phyloP scores from a whole-genome alignment of 1,139 yeast species.

The Protomyces pachydermus region DNA sequence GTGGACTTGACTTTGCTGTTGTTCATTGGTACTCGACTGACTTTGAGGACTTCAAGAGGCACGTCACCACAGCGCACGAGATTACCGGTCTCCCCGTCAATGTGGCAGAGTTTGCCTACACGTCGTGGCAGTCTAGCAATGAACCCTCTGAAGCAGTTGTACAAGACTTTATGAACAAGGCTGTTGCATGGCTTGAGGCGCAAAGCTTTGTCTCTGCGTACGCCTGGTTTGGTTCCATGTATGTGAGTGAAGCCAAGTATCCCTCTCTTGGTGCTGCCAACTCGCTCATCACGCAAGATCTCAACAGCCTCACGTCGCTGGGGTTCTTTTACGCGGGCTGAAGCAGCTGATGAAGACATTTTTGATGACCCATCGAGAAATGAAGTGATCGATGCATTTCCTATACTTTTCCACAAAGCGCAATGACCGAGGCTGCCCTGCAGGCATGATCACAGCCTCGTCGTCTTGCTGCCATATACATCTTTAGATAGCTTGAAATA shows the following conservation, averaged over 20 bases:
- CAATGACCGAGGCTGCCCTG: neutral
- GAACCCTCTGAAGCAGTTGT: conserved; percentile 12
- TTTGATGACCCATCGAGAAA: neutral
- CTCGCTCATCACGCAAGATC: conserved; percentile 7
- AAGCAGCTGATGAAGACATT: neutral
- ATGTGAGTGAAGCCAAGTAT: conserved; percentile 17
- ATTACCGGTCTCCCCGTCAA: conserved; percentile 22
- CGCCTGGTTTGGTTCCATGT: conserved; percentile 26
- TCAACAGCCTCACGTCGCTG: conserved; percentile 4
- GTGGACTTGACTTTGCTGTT: conserved; percentile 23
- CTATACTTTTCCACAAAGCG: neutral
- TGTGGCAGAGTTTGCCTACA: conserved; percentile 24
- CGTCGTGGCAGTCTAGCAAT: conserved; percentile 17
- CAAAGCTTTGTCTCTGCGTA: conserved; percentile 20
- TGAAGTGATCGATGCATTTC: neutral
- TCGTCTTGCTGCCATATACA: neutral
- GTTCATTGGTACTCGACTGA: conserved; percentile 22
- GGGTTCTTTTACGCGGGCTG: conserved; percentile 1
- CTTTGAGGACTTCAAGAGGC: conserved; percentile 21
- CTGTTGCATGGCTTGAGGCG: conserved; percentile 24
- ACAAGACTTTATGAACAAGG: conserved; percentile 12
- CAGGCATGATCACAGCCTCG: neutral
- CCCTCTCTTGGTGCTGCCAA: conserved; percentile 19
- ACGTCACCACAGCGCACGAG: conserved; percentile 18
- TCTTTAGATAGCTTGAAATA: neutral